These are phyloP conservation scores for Chlamydomonas asymmetrica DNA, from an alignment of 139 green algal genomes.

Conservation along the genomic window DNA sequence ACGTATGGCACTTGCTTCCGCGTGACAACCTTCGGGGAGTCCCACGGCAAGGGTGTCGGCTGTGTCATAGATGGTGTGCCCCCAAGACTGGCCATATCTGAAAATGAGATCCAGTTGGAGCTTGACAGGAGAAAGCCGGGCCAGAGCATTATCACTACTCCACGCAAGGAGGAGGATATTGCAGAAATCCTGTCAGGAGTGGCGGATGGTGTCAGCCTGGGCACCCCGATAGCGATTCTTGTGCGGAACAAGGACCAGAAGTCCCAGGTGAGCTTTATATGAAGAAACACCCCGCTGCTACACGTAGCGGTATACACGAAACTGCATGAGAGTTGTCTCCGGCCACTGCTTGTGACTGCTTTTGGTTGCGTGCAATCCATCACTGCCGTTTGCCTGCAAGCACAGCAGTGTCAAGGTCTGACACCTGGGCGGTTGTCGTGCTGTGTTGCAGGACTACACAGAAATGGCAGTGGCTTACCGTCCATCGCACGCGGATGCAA, in stretches of 20 bases:
- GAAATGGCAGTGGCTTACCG: slow-evolving; percentile 91
- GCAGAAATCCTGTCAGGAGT: slow-evolving; percentile 92
- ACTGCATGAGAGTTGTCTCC: too few relatives aligned
- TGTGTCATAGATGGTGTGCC: slow-evolving; percentile 97
- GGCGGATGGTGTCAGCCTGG: slow-evolving; percentile 78
- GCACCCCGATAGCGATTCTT: slow-evolving; percentile 91
- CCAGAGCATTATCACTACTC: slow-evolving; percentile 97
- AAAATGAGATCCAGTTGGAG: slow-evolving; percentile 84
- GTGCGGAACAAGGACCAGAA: slow-evolving; percentile 98
- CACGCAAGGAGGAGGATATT: slow-evolving; percentile 92
- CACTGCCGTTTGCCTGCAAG: too few relatives aligned
- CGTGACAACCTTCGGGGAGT: slow-evolving; percentile 97
- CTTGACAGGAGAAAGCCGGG: slow-evolving; percentile 88
- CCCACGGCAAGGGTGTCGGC: slow-evolving; percentile 93
- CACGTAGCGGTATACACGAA: too few relatives aligned
- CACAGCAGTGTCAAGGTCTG: too few relatives aligned
- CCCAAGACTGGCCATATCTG: slow-evolving; percentile 81
- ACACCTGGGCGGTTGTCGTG: too few relatives aligned
- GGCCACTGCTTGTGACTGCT: too few relatives aligned
- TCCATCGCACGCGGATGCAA: slow-evolving; percentile 96
- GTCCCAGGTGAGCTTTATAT: too few relatives aligned
- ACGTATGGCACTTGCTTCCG: slow-evolving; percentile 90
- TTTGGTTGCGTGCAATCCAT: too few relatives aligned
- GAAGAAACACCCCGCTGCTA: too few relatives aligned
- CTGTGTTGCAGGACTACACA: slow-evolving; percentile 85